phyloP scores from a whole-genome alignment of 164 flowering plant species.

The Berberis vulgaris region DNA sequence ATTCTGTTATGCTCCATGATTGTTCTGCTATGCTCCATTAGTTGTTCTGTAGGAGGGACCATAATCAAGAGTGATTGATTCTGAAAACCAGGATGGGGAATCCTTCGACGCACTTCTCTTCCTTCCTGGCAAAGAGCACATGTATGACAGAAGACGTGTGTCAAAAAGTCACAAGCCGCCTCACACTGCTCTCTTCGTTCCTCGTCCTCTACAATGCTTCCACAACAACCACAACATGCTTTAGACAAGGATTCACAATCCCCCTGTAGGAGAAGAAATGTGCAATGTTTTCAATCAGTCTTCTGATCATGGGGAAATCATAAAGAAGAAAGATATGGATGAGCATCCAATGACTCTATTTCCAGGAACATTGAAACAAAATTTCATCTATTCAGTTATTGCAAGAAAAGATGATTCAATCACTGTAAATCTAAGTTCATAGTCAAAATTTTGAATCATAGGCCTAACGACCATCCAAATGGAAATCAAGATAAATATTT shows the following conservation, averaged over 20 bases:
- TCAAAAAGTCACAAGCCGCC: constrained; percentile 66
- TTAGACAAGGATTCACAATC: constrained; percentile 66
- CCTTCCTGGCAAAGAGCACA: constrained; percentile 97
- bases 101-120: constrained; percentile 78
- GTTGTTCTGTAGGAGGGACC: constrained; percentile 75
- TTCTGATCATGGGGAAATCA: no score
- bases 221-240: constrained; percentile 68
- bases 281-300: no score
- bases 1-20: constrained; percentile 51
- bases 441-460: no score
- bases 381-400: no score
- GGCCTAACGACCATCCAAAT: no score
- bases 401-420: no score
- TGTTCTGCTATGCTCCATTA: no score
- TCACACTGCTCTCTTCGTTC: constrained; percentile 68
- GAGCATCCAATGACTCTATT: no score
- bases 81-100: constrained; percentile 80
- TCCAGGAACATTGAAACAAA: no score
- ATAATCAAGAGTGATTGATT: constrained; percentile 60
- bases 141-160: constrained; percentile 69
- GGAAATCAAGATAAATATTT: no score
- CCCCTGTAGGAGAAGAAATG: constrained; percentile 40
- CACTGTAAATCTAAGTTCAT: no score
- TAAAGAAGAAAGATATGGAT: no score
- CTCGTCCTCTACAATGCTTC: constrained; percentile 56